A percentile compares a stretch with the other conserved stretches of the same genome.
Evolutionary conservation across 2,329 filamentous ascomycete species (phyloP).

Genomic region (Scortechinia acanthostroma): DNA sequence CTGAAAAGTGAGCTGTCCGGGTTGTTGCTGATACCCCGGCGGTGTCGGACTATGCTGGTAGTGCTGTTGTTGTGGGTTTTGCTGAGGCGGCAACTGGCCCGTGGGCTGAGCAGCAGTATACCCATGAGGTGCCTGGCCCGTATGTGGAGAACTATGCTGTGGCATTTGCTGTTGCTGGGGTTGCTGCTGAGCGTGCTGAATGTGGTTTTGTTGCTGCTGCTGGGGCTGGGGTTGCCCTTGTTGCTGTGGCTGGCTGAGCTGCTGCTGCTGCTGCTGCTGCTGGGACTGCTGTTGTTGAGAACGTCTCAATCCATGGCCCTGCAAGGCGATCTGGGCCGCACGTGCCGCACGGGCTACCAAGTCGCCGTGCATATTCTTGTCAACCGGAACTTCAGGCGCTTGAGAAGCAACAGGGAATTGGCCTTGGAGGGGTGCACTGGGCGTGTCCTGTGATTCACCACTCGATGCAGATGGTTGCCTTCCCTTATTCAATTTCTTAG

Average conservation of each 20-base stretch:
- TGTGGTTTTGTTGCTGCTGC: neutral
- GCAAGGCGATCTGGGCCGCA: neutral
- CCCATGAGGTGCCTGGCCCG: neutral
- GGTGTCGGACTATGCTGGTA: neutral
- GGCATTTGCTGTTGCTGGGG: neutral
- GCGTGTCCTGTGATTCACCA: neutral
- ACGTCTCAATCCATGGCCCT: neutral
- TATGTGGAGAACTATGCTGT: too few species aligned
- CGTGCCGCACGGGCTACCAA: neutral
- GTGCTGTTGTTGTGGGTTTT: neutral
- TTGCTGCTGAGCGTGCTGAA: neutral
- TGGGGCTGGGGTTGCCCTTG: neutral
- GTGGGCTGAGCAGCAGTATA: neutral
- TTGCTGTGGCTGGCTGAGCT: neutral
- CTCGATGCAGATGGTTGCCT: neutral
- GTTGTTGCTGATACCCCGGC: neutral
- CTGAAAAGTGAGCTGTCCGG: neutral
- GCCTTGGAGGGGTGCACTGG: neutral
- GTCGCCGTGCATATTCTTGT: slow-evolving; percentile 1
- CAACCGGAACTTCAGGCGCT: neutral
- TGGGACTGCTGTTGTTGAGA: neutral
- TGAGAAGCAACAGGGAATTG: neutral
- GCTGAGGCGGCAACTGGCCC: neutral
- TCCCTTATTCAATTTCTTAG: neutral
- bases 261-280: neutral